Base-by-base conservation (phyloP, 768 basidiomycete species). In the Lactifluus echinatus region DNA sequence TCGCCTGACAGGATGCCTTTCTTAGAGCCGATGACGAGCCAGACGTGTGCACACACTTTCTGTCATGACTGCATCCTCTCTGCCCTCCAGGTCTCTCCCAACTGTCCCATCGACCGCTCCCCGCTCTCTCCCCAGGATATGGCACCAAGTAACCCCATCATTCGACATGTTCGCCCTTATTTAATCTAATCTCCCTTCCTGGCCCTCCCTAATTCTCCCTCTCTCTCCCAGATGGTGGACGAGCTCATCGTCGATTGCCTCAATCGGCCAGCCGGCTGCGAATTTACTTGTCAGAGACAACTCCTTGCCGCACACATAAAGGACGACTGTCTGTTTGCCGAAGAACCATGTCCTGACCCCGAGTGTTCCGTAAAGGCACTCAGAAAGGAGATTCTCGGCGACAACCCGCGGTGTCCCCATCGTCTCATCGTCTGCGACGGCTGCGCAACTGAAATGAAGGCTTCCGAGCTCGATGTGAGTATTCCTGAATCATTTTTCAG, bases 61-160 rank as follows among this genome's bases (percentile, higher is more conserved):
- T 95, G 93, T 68, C 71, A 71, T n/a, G 84, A 82, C 29, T 95
- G 93, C 66, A 88, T 93, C 58, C 64, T 73, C n/a, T 74, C 76
- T 49, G 87, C 92, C 0, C 76, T 94, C 3, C 68, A 70, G 12
- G 79, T 87, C 57, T 81, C 83, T 7, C 73, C 78, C 0, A 83
- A 84, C 59, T 95, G 93, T 68, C 93, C 93, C 11, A 82, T 95
- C 29, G 92, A 94, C 70, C 81, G 93, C 21, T 84, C 81, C 14
- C 75, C 82, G 0, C 74, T 94, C 31, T 70, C 72, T 1, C 54
- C 71, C n/a, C 72, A 71, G n/a, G 82, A 87, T 61, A 71, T 93
- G 53, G 65, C 65, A 1, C 81, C 83, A 17, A 85, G 87, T n/a
- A 79, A 83, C 68, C 81, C 85, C 14, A 84, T 93, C 31, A 76